These are phyloP conservation scores for Arthrobotrys conoides DNA, from an alignment of 2,329 filamentous ascomycete species.

Conservation along the genomic window DNA sequence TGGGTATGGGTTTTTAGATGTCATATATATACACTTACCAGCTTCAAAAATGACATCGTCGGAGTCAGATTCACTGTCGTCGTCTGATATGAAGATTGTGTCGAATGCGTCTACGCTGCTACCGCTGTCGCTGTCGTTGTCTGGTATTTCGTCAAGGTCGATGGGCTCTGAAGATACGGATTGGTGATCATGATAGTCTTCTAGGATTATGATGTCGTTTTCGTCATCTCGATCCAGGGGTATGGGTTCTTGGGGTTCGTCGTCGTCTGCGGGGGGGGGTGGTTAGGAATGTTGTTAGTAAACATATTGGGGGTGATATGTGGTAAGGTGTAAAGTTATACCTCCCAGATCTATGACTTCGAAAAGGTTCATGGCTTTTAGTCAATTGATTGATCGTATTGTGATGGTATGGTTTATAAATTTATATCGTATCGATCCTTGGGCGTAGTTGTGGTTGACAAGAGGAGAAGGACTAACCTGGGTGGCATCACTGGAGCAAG, in stretches of 20 bases:
- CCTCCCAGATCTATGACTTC: slow-evolving; percentile 54
- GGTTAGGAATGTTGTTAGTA: slow-evolving; percentile 8
- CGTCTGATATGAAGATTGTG: slow-evolving; percentile 48
- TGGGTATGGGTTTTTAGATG: too few relatives aligned
- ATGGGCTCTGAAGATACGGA: slow-evolving; percentile 1
- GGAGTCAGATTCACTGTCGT: slow-evolving; percentile 27
- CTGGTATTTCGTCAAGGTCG: slow-evolving; percentile 2
- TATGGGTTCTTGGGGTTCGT: slow-evolving; percentile 1
- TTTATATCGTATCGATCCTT: too few relatives aligned
- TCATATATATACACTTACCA: slow-evolving; percentile 11
- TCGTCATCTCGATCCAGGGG: background rate
- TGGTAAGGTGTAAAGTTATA: background rate
- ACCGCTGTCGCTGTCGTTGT: background rate
- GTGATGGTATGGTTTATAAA: too few relatives aligned
- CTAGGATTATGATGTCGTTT: background rate
- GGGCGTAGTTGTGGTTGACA: too few relatives aligned
- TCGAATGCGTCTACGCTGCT: slow-evolving; percentile 34
- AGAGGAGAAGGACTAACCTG: too few relatives aligned
- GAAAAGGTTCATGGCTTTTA: slow-evolving; percentile 36
- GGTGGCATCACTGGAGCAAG: too few relatives aligned
- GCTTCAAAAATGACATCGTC: slow-evolving; percentile 48
- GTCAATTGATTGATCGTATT: too few relatives aligned
- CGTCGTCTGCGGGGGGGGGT: slow-evolving; percentile 6
- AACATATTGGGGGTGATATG: background rate
- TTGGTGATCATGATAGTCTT: background rate